Evolutionary conservation across 352 stramenopile species (phyloP), one percentile per base, ranked within the genome.

Genomic region (Phytophthora sojae): DNA sequence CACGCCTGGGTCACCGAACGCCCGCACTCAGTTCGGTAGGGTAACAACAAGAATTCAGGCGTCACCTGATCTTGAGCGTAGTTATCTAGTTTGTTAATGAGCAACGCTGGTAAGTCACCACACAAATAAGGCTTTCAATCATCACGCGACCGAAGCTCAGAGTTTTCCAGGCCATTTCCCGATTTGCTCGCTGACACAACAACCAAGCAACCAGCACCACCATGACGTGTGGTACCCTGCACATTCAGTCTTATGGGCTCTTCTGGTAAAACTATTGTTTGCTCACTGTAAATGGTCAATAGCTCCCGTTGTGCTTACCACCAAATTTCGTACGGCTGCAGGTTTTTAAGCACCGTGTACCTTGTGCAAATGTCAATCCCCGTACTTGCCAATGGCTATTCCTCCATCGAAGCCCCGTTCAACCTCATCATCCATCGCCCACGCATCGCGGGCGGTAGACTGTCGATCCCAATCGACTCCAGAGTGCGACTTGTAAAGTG

Each of bases 381-480:
- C 35, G 8, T 19, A 19, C 32, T 51, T 35, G 37, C 19, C 32
- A 29, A 21, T 11, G 4, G 37, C 5, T 58, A 55, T 9, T 19
- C 7, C 17, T 11, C 32, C 6, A 47, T 14, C n/a, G 21, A 68
- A 55, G 58, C 65, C 35, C 30, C 55, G 23, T 73, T 73, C 32
- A 52, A 39, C 25, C 58, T 73, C 52, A 44, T 63, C 19, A 51
- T 73, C n/a, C 54, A 50, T n/a, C 66, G 66, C 4, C 35, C 66
- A 5, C 66, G 44, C 25, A 54, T 69, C 17, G 59, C 66, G 14
- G 66, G 59, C 14, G 66, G 66, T 14, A 60, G 4, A 21, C 32
- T 73, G 21, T 61, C 47, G 14, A 65, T 73, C n/a, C 59, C 66
- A 17, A 64, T 73, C 53, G 59, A 73, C 50, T 60, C 59, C 17